Conservation (phyloP, 768 basidiomycete genomes). For the Kwoniella newhampshirensis region DNA sequence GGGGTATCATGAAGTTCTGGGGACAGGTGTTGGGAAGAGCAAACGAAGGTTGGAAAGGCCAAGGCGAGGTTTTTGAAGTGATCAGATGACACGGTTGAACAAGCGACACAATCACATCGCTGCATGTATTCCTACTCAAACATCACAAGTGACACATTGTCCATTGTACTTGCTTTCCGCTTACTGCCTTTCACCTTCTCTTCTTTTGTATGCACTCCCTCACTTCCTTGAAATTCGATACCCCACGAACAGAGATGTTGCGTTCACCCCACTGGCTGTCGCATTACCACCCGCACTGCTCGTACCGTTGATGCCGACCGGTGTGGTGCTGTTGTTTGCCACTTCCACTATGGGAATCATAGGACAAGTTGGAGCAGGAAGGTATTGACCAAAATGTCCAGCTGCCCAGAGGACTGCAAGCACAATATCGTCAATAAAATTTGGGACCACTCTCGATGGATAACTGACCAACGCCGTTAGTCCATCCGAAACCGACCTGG, state of each 20-base stretch:
- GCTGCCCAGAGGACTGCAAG: constrained; percentile 43
- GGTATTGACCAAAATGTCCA: constrained; percentile 50
- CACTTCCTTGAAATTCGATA: constrained; percentile 22
- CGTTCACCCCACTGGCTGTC: constrained; percentile 7
- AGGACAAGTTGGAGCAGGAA: constrained; percentile 48
- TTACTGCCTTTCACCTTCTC: constrained; percentile 2
- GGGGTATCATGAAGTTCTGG: constrained; percentile 52
- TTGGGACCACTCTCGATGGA: neutral
- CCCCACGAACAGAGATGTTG: constrained; percentile 22
- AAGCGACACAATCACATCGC: neutral
- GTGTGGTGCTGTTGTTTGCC: constrained; percentile 24
- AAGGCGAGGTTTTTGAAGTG: constrained; percentile 51
- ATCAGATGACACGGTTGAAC: constrained; percentile 39
- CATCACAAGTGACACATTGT: neutral
- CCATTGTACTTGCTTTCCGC: neutral
- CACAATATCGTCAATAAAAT: neutral
- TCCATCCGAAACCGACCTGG: constrained; percentile 59
- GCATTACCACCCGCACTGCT: constrained; percentile 3
- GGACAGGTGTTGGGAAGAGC: constrained; percentile 38
- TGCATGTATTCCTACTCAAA: too few relatives aligned
- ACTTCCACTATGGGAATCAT: constrained; percentile 46
- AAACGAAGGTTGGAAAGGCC: constrained; percentile 41
- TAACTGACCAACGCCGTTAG: constrained; percentile 51
- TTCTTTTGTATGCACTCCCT: neutral
- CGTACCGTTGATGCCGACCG: constrained; percentile 18